Evolutionary conservation across 345 rosid genomes (phyloP), one percentile per base, ranked within the genome.

Genomic region (Hibiscus syriacus): DNA sequence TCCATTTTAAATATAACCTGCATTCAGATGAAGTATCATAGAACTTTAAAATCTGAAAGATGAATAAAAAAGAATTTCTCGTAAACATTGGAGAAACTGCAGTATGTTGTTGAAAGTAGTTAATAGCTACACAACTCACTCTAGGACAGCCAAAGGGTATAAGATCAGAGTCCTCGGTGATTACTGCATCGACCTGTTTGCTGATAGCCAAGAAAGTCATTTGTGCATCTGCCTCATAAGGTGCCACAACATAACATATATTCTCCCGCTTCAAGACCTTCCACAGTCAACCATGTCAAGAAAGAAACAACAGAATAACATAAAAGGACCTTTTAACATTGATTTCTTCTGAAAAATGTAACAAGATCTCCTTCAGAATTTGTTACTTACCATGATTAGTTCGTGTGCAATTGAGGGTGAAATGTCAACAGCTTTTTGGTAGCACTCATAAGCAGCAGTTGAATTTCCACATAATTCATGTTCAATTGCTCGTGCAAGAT

Each of bases 211-310:
- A 81, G 73, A 87, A 94, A 45, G 97, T 80, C 99, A 94, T 91
- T 69, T 94, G 96, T 29, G 99, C 96, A 89, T 94, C 98, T 17
- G 99, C 98, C 77, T 94, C 99, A 9, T 89, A 94, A 23, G 99
- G 99, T 66, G 98, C 99, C 66, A 94, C 99, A 56, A 89, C 78
- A 71, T n/a, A 89, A 50, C 81, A 77, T 26, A 91, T 77, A 16
- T 80, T 84, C 81, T 94, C 93, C 79, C 70, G 85, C 80, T 80
- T 87, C 77, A 91, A 78, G 77, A 89, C 89, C 97, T 94, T 78
- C 74, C 70, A 68, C 38, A 65, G 43, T 69, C 77, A 74, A 66
- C 57, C 69, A 73, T 68, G 73, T 68, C 69, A 79, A 58, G 64
- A 55, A 30, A 62, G 34, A 61, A 57, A 64, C 23, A 48, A 63